Base-by-base conservation (phyloP, 306 rosid genomes). In the Pachyrhizus erosus region DNA sequence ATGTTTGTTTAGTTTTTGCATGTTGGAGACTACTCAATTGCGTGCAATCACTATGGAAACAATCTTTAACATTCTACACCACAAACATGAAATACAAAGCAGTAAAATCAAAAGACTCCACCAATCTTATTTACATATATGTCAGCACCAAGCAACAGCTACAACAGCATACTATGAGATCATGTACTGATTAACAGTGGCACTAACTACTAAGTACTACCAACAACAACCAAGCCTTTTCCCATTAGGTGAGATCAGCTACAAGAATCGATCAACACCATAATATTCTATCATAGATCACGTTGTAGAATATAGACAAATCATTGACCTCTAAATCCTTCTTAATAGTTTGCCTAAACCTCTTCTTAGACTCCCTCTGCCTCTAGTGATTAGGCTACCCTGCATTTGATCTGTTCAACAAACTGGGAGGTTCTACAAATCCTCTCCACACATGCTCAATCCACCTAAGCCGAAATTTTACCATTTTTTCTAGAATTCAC, bases 1-100 rank as follows among this genome's bases (percentile, higher is more conserved):
- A 39, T 39, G 7, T 18, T 26, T 34, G 48, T 37, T 64, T 64
- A 70, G 73, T 5, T 52, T 64, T 80, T 45, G 49, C 64, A 46
- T 17, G 39, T 42, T 67, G 31, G 40, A 75, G 66, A 68, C 45
- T 51, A 79, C 48, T 67, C 62, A 27, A 79, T 54, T 73, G 48
- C 51, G 45, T 29, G 71, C 76, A 67, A 66, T 18, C 12, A 8
- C 73, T 46, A 7, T 11, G 67, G 46, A 11, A 26, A 70, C 69
- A 70, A 34, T 58, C 31, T 69, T 18, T 67, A 60, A 43, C 46
- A 78, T 23, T 61, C 81, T 60, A 48, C 31, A 62, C 33, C 73
- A 68, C 13, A 76, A 58, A 23, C 45, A 49, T 57, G 26, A 61
- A 37, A 73, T 45, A 39, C 61, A 34, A 55, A 54, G 83, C 42